These are phyloP conservation scores for Cyphellophora europaea DNA, from an alignment of 2,329 filamentous ascomycete species.

Conservation along the genomic window DNA sequence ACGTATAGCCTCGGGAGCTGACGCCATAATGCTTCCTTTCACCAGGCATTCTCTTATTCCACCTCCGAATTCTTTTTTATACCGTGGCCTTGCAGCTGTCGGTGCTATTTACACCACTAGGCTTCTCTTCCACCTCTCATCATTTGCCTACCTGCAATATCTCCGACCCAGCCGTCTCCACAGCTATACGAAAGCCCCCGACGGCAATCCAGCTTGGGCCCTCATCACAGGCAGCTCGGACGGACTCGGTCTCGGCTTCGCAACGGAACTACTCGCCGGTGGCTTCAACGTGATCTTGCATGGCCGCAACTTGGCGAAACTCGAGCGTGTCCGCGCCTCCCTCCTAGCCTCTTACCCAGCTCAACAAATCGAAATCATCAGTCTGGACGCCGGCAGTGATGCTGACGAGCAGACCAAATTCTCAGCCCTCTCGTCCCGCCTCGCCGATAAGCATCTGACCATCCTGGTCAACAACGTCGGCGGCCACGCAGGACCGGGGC, in stretches of 20 bases:
- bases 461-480: slow-evolving; percentile 2
- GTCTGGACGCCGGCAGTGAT: not conserved
- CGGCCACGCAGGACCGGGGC: no score
- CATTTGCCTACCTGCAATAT: no score
- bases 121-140: no score
- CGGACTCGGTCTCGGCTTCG: slow-evolving; percentile 92
- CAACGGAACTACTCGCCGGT: slow-evolving; percentile 74
- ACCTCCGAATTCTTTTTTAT: no score
- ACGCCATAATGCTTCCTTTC: no score
- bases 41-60: no score
- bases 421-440: not conserved
- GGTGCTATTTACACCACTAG: no score
- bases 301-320: slow-evolving; percentile 42
- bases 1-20: no score
- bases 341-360: not conserved
- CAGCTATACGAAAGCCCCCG: not conserved
- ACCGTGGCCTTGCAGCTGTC: no score
- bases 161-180: no score
- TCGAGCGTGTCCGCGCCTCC: slow-evolving; percentile 28
- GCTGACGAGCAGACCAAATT: not conserved
- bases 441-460: slow-evolving; percentile 1
- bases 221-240: slow-evolving; percentile 91
- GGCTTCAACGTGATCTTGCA: slow-evolving; percentile 88
- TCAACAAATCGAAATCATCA: not conserved
- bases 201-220: slow-evolving; percentile 56